Evolutionary conservation across 2,329 filamentous ascomycete species (phyloP).

Genomic region (Paraphaeosphaeria sporulosa): DNA sequence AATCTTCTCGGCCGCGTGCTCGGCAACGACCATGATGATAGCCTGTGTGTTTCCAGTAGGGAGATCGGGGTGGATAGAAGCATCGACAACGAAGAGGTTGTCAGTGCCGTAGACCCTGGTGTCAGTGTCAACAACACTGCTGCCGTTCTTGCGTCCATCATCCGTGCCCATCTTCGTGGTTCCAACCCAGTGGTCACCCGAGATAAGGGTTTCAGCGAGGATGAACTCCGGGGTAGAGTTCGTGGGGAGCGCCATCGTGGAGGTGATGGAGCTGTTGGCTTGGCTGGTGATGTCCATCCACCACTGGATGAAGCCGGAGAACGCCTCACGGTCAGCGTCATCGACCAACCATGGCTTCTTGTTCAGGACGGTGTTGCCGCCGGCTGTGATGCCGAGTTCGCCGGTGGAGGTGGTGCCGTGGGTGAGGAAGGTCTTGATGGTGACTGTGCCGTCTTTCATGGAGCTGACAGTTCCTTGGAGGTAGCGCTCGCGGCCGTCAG

Average conservation of each 20-base stretch:
- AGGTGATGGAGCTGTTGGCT: conserved; percentile 1
- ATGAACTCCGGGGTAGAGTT: conserved; percentile 38
- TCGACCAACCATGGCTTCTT: conserved; percentile 12
- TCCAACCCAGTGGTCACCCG: conserved; percentile 53
- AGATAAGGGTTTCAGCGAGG: conserved; percentile 3
- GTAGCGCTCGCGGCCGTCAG: neutral
- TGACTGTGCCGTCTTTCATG: conserved; percentile 56
- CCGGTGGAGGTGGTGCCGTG: conserved; percentile 69
- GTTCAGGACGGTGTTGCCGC: conserved; percentile 48
- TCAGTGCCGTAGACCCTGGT: conserved; percentile 54
- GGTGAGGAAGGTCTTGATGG: conserved; percentile 62
- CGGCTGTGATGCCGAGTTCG: conserved; percentile 62
- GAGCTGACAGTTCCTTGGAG: conserved; percentile 5
- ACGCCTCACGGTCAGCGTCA: conserved; percentile 15
- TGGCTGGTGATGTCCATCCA: conserved; percentile 7
- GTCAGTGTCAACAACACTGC: conserved; percentile 57
- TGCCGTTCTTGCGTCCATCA: conserved; percentile 43
- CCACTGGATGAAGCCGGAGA: conserved; percentile 21
- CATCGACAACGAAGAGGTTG: conserved; percentile 54
- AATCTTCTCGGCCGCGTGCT: conserved; percentile 38
- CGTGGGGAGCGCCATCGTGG: conserved; percentile 9
- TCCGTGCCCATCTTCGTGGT: conserved; percentile 60
- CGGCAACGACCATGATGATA: conserved; percentile 34
- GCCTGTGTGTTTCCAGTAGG: conserved; percentile 41
- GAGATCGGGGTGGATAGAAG: conserved; percentile 51